Base-by-base conservation (phyloP, 768 basidiomycete species). In the Mycena venus region DNA sequence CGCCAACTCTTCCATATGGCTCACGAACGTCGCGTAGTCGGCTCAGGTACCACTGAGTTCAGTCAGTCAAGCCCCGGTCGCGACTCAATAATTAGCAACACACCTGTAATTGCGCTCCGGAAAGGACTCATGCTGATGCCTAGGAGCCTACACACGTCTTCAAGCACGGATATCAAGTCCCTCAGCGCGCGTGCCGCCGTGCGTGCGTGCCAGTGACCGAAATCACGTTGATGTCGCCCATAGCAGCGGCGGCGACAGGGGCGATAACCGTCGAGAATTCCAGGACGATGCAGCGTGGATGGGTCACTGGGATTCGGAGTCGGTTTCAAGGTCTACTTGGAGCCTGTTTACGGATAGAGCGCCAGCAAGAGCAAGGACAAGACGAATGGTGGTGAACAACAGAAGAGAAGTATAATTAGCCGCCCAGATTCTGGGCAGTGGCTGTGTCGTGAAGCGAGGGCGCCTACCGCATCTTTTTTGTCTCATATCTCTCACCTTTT, bases 171-270 rank as follows among this genome's bases (percentile, higher is more conserved):
- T 8, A 15, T n/a, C 10, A 36, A n/a, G n/a, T n/a, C n/a, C 56
- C 40, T 7, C 25, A 34, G n/a, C 8, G 29, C 10, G 14, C n/a
- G n/a, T n/a, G n/a, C n/a, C n/a, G n/a, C n/a, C n/a, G n/a, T n/a
- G 21, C 19, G 60, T 75, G 75, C 27, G 75, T 94, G 81, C 96
- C 96, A n/a, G 96, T 97, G 3, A 95, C 96, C 78, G 93, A 91
- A 56, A 97, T 88, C 78, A 97, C 89, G 79, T 97, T 97, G 79
- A 97, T 88, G 78, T 97, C 95, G 25, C 93, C 91, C 96, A 97
- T 62, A 90, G 89, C 15, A 98, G 87, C 29, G 90, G 89, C 23
- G 91, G 86, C 67, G 89, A 88, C 4, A 95, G 95, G 21, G 86
- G 87, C 0, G 90, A 38, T 27, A 44, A 3, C 47, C 5, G 42